Evolutionary conservation across 129 eudicot genomes (phyloP), one percentile per base, ranked within the genome.

Genomic region (Arctium minus): DNA sequence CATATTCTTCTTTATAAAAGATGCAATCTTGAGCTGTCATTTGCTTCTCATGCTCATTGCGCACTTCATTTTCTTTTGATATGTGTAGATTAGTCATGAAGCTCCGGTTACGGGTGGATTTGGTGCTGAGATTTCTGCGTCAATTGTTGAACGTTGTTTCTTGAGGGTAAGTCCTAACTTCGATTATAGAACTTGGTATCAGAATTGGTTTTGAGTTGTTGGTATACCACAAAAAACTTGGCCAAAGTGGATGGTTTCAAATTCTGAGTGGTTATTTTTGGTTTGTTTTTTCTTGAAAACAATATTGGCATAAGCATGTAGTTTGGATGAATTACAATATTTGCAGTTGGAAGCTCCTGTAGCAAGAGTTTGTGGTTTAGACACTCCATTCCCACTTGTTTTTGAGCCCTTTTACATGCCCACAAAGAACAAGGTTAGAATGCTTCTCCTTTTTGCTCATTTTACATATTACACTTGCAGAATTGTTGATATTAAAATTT

Each of bases 71-170:
- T 82, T 88, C 46, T 40, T 77, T 33, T 70, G 7, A 17, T n/a
- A 7, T 84, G 29, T 84, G 75, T 85, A 96, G 99, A 86, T 96
- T 85, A 96, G 99, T 82, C 98, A 93, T 86, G 99, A 96, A 89
- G 99, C 99, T 82, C 98, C 98, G 7, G 89, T 96, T 56, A 96
- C 98, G 60, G 97, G 99, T 56, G 99, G 99, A 82, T 96, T 96
- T 81, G 99, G 97, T 76, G 99, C 98, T 72, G 99, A 93, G 70
- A 96, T 96, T 37, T 91, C 99, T 78, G 99, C 99, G 31, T 96
- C 99, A 46, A 89, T 96, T 8, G 92, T 90, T 18, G 99, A 96
- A 77, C 94, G 97, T 82, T 96, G 99, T 89, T 96, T 96, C 90
- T 85, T 92, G 85, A 89, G 98, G 91, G 98, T 93, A 86, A 84